phyloP scores from a whole-genome alignment of 805 yeast species.

The Wickerhamomyces queroliae region DNA sequence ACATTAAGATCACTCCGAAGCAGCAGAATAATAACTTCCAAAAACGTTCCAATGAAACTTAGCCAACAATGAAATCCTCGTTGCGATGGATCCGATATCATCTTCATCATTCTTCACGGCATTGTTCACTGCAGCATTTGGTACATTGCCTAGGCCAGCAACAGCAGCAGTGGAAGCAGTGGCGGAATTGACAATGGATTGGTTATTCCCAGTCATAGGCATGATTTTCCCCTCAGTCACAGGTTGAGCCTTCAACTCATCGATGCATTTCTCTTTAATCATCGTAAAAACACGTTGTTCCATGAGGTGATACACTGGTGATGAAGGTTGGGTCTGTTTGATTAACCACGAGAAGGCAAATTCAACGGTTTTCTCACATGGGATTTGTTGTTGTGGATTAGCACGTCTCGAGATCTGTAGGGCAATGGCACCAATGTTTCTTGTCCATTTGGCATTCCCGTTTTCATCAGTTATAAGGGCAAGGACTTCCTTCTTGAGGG shows the following conservation, averaged over 20 bases:
- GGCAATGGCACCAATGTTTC: slow-evolving; percentile 67
- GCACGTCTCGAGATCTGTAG: slow-evolving; percentile 51
- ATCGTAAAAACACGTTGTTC: slow-evolving; percentile 60
- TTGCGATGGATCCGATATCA: slow-evolving; percentile 49
- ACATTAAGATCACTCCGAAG: slow-evolving; percentile 26
- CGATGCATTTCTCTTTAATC: slow-evolving; percentile 25
- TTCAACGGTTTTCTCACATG: slow-evolving; percentile 25
- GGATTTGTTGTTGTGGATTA: slow-evolving; percentile 22
- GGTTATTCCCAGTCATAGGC: slow-evolving; percentile 16
- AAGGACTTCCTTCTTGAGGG: slow-evolving; percentile 63
- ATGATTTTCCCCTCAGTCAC: slow-evolving; percentile 2
- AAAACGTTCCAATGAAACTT: slow-evolving; percentile 84
- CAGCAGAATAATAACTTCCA: slow-evolving; percentile 52
- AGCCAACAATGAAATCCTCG: slow-evolving; percentile 48
- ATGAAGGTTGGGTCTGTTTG: slow-evolving; percentile 79
- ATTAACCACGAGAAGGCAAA: slow-evolving; percentile 76
- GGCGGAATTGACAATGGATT: slow-evolving; percentile 9
- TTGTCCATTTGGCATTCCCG: slow-evolving; percentile 88
- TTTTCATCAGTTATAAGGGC: slow-evolving; percentile 80
- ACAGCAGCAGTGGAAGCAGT: slow-evolving; percentile 5
- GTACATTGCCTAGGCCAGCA: slow-evolving; percentile 8
- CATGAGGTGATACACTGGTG: slow-evolving; percentile 70
- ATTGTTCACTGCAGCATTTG: slow-evolving; percentile 9
- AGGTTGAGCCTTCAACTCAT: not conserved
- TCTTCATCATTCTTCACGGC: slow-evolving; percentile 41